Evolutionary conservation across 495 filamentous ascomycete genomes (phyloP), one percentile per base, ranked within the genome.

Genomic region (Cercophora scortea): DNA sequence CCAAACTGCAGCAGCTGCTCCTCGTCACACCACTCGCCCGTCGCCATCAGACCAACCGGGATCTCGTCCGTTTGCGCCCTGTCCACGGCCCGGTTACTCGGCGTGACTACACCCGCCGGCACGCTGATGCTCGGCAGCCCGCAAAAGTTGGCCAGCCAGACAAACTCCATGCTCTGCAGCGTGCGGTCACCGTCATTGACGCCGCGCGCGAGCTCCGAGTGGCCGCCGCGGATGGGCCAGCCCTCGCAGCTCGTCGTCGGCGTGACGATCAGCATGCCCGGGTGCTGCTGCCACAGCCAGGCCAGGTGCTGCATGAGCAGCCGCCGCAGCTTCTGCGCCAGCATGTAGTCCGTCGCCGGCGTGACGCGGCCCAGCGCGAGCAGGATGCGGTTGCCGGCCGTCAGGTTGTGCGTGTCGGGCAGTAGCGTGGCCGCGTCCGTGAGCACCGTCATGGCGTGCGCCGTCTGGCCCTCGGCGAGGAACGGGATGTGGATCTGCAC

Each of bases 91-190:
- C 32, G 50, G 53, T 25, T 49, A 35, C 10, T 54, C 42, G 55
- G 53, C 54, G 40, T 59, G 16, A 72, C 76, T 66, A 85, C 89
- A 1, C 87, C 90, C 2, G 81, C 84, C 0, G 89, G 89, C 45
- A 84, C 73, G 42, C 61, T 82, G 19, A 95, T 76, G 15, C 82
- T 77, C 0, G 89, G 89, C 57, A 82, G 75, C 0, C 89, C 89
- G 11, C 74, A 81, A 59, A 94, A 90, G 63, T 95, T 95, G 10
- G 86, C 88, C 57, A 95, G 54, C 80, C 85, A 94, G 13, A 85
- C 84, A 67, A 88, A 95, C 68, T 86, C 83, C 89, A 94, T 94
- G 59, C 77, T 89, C 45, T 83, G 68, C 15, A 93, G 66, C 18
- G 80, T 85, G 46, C 66, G 75, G 58, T 88, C 84, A 1, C 77